Evolutionary conservation across 345 rosid species (phyloP).

Genomic region (Lumnitzera littorea): DNA sequence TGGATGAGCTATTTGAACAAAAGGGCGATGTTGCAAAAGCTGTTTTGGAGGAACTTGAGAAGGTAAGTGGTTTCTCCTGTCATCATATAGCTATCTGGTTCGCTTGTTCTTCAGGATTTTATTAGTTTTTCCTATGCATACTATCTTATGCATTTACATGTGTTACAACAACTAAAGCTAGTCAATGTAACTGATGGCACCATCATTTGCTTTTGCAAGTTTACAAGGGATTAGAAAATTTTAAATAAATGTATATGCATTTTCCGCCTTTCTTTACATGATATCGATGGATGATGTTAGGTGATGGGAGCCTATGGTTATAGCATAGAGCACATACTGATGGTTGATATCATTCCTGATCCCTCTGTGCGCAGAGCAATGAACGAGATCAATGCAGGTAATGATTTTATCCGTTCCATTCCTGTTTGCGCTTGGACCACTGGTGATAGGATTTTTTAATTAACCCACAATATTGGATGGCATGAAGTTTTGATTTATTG

Average conservation of each 20-base stretch:
- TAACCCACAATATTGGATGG: too few species aligned
- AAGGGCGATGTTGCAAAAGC: constrained; percentile 95
- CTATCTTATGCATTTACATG: too few species aligned
- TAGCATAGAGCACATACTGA: constrained; percentile 88
- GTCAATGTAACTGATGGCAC: background rate
- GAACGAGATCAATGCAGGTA: constrained; percentile 99
- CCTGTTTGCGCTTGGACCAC: background rate
- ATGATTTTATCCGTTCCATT: background rate
- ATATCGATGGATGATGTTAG: constrained; percentile 25
- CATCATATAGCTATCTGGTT: background rate
- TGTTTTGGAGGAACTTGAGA: constrained; percentile 91
- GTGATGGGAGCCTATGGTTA: constrained; percentile 95
- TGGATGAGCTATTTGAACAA: constrained; percentile 93
- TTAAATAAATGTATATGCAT: background rate
- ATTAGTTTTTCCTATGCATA: background rate
- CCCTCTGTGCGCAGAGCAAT: constrained; percentile 83
- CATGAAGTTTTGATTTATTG: too few species aligned
- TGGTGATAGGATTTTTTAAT: too few species aligned
- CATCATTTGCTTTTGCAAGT: too few species aligned
- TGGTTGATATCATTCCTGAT: constrained; percentile 97
- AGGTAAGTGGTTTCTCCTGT: constrained; percentile 34
- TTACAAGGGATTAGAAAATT: background rate
- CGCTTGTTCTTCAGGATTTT: background rate
- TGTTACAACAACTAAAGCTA: too few species aligned
- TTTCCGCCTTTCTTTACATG: constrained; percentile 2